Evolutionary conservation across 2,329 filamentous ascomycete genomes (phyloP), one percentile per base, ranked within the genome.

Genomic region (Sporothrix globosa): DNA sequence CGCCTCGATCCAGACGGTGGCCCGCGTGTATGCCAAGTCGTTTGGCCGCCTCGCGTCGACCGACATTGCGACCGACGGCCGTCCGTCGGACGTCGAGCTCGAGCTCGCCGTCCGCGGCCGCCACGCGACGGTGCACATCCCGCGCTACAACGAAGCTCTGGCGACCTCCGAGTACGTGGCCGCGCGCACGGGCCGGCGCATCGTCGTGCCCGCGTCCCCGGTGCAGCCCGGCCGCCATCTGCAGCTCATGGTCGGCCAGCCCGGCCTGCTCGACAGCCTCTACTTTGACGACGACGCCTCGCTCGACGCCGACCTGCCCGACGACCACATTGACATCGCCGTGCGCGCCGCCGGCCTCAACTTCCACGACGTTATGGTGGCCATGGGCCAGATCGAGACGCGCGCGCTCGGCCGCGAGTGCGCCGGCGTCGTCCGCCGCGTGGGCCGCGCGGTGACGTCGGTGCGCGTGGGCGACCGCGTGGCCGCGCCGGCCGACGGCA

Each of bases 381-480:
- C 79, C 6, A 74, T 75, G 73, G 74, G 74, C 27, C 70, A 73
- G 39, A 70, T 75, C 24, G 70, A 71, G 58, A 52, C 63, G 34
- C 68, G 72, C n/a, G 69, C 50, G 4, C 72, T 78, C 0, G 77
- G 77, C 17, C 72, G 76, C 14, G 81, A 82, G 71, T 74, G 73
- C 10, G 73, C 76, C 13, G 77, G 76, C 11, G 68, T 76, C 13
- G 71, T 77, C 13, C 71, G 54, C 3, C 67, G 67, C 17, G 61
- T 73, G 1, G 74, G 74, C 24, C n/a, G 75, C 0, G 27, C 10
- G 11, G 73, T 74, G 3, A 50, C 69, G 1, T 21, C 61, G 3
- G 73, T 81, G 10, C 66, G 70, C 0, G 46, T 75, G 0, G 81
- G 81, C 9, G 80, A 82, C 61, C 76, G 78, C 0, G 81, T 82